Base-by-base conservation (phyloP, 1,139 yeast genomes). In the Pichia inconspicua region DNA sequence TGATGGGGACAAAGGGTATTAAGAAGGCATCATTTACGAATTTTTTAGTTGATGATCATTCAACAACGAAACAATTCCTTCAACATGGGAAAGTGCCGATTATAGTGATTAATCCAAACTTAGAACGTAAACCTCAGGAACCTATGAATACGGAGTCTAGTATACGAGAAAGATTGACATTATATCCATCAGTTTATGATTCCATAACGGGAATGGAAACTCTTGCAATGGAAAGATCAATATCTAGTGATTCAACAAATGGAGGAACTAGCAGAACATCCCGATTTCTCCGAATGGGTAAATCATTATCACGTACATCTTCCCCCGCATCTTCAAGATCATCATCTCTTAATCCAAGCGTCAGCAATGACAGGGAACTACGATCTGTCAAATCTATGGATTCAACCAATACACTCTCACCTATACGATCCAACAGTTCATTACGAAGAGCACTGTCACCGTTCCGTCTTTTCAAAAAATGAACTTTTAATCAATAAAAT, bases 41-140 rank as follows among this genome's bases (percentile, higher is more conserved):
- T 14, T 66, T 80, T 42, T 65, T 75, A 42, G 52, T 55, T 25
- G 73, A 73, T 42, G 53, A 53, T 31, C 64, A 75, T 10, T 71
- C 78, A 8, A 63, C 75, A 57, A 79, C 85, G 6, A 81, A 80
- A 60, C 77, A 80, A 61, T 82, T 83, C 55, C 66, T 83, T 40
- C 83, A 81, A 59, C 80, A 77, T 59, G 82, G 86, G 0, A 73
- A 78, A 22, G 80, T 83, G 1, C 89, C 89, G 0, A 87, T 82
- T 5, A 74, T 82, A 43, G 77, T 82, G 11, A 84, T 83, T 10
- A 78, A 81, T 52, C 85, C 86, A 1, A 66, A 67, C 22, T 74
- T 77, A 55, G 70, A 70, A 15, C 36, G 11, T 32, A 25, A 31
- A 38, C 46, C 58, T 69, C 4, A 25, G n/a, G 12, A 10, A 38